Percentiles rank a stretch among this genome's conserved stretches.
phyloP scores from a whole-genome alignment of 441 rosid species.

The Brassica hybrid region DNA sequence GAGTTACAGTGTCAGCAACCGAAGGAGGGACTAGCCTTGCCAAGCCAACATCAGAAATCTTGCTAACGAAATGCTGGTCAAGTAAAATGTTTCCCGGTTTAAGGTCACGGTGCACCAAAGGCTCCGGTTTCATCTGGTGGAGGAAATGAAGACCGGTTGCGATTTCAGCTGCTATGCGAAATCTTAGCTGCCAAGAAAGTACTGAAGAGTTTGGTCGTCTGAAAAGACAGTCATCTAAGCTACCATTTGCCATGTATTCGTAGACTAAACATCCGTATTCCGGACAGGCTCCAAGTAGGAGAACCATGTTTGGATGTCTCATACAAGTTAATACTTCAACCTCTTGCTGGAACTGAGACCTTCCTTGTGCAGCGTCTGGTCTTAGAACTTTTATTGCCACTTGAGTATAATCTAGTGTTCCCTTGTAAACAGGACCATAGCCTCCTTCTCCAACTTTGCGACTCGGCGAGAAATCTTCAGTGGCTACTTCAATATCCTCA shows the following conservation, averaged over 20 bases:
- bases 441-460: conserved; percentile 96
- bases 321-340: conserved; percentile 81
- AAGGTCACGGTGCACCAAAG: conserved; percentile 86
- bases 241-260: conserved; percentile 87
- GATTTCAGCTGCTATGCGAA: conserved; percentile 80
- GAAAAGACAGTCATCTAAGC: conserved; percentile 82
- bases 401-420: conserved; percentile 68
- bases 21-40: conserved; percentile 94
- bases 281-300: conserved; percentile 84
- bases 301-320: conserved; percentile 96
- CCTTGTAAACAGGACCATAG: conserved; percentile 81
- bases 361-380: conserved; percentile 87
- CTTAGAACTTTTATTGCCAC: conserved; percentile 85
- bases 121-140: conserved; percentile 93
- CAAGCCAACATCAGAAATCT: conserved; percentile 86
- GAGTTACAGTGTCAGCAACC: conserved; percentile 64
- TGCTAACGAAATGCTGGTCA: conserved; percentile 80
- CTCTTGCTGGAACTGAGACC: conserved; percentile 84
- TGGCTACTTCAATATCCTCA: conserved; percentile 80
- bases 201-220: conserved; percentile 52
- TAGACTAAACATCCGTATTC: conserved; percentile 87
- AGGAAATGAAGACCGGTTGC: conserved; percentile 87
- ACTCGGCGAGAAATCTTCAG: conserved; percentile 53
- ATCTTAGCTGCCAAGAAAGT: conserved; percentile 79
- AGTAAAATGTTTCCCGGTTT: conserved; percentile 92